Percentiles rank a stretch among this genome's conserved stretches.
Conservation (phyloP, 2,329 filamentous ascomycete species). For the Simplicillium sp. region DNA sequence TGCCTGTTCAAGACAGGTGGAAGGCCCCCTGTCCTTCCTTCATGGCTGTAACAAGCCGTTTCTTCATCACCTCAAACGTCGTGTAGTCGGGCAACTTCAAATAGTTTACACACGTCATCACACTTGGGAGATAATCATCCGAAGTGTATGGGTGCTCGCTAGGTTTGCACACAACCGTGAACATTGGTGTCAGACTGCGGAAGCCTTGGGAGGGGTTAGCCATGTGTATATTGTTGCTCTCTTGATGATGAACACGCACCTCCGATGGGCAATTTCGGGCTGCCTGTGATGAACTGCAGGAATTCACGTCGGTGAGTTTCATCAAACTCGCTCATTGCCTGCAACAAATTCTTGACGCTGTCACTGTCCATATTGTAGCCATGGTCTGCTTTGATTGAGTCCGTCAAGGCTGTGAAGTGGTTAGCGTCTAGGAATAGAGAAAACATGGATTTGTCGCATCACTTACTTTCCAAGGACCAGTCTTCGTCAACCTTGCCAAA, state of each 20-base stretch:
- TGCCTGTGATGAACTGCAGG: constrained; percentile 94
- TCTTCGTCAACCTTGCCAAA: constrained; percentile 92
- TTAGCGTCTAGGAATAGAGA: constrained; percentile 7
- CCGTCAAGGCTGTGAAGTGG: constrained; percentile 66
- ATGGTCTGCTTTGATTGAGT: constrained; percentile 97
- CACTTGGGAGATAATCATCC: constrained; percentile 96
- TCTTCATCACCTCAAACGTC: constrained; percentile 62
- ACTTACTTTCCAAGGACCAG: constrained; percentile 93
- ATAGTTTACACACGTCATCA: constrained; percentile 99
- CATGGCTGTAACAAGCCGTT: constrained; percentile 76
- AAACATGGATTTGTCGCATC: too few relatives aligned
- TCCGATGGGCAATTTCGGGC: constrained; percentile 95
- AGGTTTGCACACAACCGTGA: constrained; percentile 98
- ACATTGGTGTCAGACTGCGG: constrained; percentile 94
- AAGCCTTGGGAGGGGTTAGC: constrained; percentile 57
- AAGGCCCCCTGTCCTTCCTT: constrained; percentile 96
- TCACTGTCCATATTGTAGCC: constrained; percentile 98
- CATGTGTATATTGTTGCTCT: too few relatives aligned
- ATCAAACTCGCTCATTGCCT: constrained; percentile 85
- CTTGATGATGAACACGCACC: constrained; percentile 50
- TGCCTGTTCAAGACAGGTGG: constrained; percentile 63
- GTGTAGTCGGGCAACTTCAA: constrained; percentile 96
- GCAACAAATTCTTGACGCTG: constrained; percentile 85
- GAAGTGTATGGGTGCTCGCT: constrained; percentile 88
- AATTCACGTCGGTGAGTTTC: constrained; percentile 76